Evolutionary conservation across 768 basidiomycete species (phyloP), one percentile per base, ranked within the genome.

Genomic region (Rhodocollybia butyracea): DNA sequence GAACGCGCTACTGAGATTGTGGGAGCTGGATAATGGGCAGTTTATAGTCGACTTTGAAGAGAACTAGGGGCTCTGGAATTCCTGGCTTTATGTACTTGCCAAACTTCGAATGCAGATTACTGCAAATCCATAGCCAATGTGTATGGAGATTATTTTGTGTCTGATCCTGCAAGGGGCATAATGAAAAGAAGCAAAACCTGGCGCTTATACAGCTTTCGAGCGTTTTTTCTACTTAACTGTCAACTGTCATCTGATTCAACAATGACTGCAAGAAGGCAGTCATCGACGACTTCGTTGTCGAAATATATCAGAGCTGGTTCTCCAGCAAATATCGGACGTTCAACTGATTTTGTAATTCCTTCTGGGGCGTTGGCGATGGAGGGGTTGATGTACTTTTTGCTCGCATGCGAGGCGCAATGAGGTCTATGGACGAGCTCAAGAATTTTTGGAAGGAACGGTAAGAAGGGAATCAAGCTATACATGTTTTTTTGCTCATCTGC

Each of bases 381-480:
- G 94, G 94, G 15, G 93, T 91, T 59, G 92, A 96, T 63, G 92
- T 95, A 42, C 76, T 98, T 30, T 89, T 92, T 67, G 88, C 93
- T 30, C 82, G 93, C 58, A 89, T 96, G 85, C 80, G 93, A 8
- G 92, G 91, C 19, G 91, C 89, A 13, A 70, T 80, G 17, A 81
- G 91, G 68, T 94, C 94, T 1, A 84, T 90, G 74, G 96, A 98
- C 46, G 97, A 98, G 59, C 67, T 98, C 46, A 81, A 79, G 61
- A 82, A 74, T 41, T 95, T 91, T 64, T 97, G 94, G 91, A 95
- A 94, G 65, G 96, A 98, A 71, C 80, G 96, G 95, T 95, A 59
- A 57, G 85, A 73, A 30, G 29, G 0, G 13, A 5, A 15, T 12
- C 12, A 5, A 4, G 21, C 24, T 2, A 24, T 26, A 34, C 38